phyloP scores from a whole-genome alignment of 1,284 basidiomycete species.

The Hortiboletus rubellus region DNA sequence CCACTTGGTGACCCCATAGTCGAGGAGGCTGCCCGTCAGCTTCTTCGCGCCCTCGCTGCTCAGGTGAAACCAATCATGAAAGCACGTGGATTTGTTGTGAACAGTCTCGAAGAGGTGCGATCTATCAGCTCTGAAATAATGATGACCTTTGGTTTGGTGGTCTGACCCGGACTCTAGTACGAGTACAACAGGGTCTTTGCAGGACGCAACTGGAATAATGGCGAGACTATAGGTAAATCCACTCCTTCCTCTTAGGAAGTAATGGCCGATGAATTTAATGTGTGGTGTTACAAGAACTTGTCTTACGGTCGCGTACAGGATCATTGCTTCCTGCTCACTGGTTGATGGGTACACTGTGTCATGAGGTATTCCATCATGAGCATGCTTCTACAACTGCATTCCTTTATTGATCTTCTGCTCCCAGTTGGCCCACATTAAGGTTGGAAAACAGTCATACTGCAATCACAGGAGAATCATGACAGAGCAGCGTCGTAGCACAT shows the following conservation, averaged over 20 bases:
- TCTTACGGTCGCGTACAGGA: constrained; percentile 61
- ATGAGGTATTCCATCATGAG: constrained; percentile 56
- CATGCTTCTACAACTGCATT: background rate
- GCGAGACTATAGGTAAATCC: constrained; percentile 66
- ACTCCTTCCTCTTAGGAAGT: background rate
- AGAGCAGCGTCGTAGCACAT: constrained; percentile 54
- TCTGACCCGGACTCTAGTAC: constrained; percentile 46
- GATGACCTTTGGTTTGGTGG: background rate
- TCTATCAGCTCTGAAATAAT: background rate
- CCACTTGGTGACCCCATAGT: constrained; percentile 36
- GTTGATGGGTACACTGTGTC: constrained; percentile 77
- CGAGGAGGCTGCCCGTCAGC: constrained; percentile 60
- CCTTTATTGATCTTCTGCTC: constrained; percentile 3
- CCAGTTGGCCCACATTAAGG: constrained; percentile 78
- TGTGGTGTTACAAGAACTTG: constrained; percentile 53
- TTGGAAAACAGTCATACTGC: constrained; percentile 27
- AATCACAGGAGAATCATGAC: constrained; percentile 1
- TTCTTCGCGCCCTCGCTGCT: constrained; percentile 73
- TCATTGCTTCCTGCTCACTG: constrained; percentile 61
- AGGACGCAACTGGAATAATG: constrained; percentile 79
- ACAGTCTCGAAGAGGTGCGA: constrained; percentile 76
- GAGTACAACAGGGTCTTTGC: constrained; percentile 74
- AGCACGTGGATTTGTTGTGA: constrained; percentile 67
- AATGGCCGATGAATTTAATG: background rate
- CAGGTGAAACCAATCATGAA: constrained; percentile 83